Evolutionary conservation across 495 filamentous ascomycete genomes (phyloP).

Genomic region (Pyronema omphalodes): DNA sequence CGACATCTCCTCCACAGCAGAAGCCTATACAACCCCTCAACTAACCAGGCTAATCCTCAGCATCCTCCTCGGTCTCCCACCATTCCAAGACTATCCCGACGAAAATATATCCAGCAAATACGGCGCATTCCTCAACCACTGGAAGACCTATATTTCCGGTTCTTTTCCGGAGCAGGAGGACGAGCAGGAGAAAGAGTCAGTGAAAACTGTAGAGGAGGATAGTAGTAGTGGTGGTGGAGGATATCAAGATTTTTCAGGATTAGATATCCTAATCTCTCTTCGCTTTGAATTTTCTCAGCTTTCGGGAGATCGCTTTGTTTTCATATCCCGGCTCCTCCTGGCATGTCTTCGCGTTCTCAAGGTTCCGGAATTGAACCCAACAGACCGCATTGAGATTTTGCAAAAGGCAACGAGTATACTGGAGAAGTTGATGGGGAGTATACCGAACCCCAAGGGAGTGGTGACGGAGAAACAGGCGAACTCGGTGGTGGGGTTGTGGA

Average conservation of each 20-base stretch:
- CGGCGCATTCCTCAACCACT: neutral
- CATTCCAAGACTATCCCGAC: slow-evolving; percentile 10
- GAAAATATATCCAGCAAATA: too few species aligned
- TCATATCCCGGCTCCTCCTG: slow-evolving; percentile 12
- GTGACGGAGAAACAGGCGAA: slow-evolving; percentile 6
- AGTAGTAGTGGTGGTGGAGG: too few species aligned
- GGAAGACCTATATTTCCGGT: neutral
- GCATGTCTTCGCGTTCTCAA: slow-evolving; percentile 3
- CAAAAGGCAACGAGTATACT: neutral
- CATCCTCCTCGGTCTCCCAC: slow-evolving; percentile 13
- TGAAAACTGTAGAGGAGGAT: neutral
- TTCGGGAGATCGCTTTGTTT: slow-evolving; percentile 7
- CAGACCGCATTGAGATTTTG: too few species aligned
- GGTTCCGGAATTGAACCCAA: too few species aligned
- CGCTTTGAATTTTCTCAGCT: slow-evolving; percentile 10
- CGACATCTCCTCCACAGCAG: too few species aligned
- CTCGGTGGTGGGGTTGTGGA: slow-evolving; percentile 5
- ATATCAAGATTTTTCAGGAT: neutral
- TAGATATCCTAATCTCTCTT: slow-evolving; percentile 4
- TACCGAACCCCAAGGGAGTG: slow-evolving; percentile 5
- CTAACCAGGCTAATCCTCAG: slow-evolving; percentile 11
- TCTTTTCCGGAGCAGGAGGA: neutral
- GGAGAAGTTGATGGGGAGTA: slow-evolving; percentile 7
- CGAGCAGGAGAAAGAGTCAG: neutral
- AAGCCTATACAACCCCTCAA: slow-evolving; percentile 3